Conservation (phyloP, 371 early-diverging fungal species). For the Rhizopus delemar region DNA sequence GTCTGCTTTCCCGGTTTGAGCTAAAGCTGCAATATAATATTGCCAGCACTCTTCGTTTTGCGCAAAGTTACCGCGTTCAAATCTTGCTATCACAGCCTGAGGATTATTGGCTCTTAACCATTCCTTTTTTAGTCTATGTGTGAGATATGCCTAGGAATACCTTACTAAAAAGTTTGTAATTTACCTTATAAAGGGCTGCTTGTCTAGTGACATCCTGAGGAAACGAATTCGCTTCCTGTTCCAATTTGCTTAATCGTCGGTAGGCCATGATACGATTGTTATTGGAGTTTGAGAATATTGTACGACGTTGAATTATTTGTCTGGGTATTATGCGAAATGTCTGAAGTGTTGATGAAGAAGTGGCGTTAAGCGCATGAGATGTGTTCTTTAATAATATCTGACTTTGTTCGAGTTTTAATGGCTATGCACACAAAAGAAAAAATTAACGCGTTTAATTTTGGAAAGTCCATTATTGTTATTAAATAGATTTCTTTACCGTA, state of each 20-base stretch:
- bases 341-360: constrained; percentile 8
- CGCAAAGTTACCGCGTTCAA: constrained; percentile 68
- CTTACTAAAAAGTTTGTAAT: not conserved
- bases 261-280: constrained; percentile 19
- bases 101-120: constrained; percentile 64
- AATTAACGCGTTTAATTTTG: not conserved
- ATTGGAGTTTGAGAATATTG: constrained; percentile 16
- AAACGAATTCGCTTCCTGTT: constrained; percentile 67
- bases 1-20: constrained; percentile 65
- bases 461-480: not conserved
- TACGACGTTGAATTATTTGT: constrained; percentile 14
- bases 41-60: constrained; percentile 70
- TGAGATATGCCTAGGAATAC: not conserved
- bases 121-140: constrained; percentile 49
- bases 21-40: constrained; percentile 71
- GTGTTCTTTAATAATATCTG: constrained; percentile 11
- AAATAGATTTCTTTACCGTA: constrained; percentile 7
- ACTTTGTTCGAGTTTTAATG: not conserved
- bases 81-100: constrained; percentile 63
- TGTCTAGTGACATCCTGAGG: constrained; percentile 67
- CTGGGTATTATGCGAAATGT: constrained; percentile 17
- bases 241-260: constrained; percentile 42
- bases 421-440: not conserved
- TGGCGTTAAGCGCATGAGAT: constrained; percentile 13
- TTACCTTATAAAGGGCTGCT: constrained; percentile 72